A percentile compares a stretch with the other conserved stretches of the same genome.
Evolutionary conservation across 257 asterid genomes (phyloP).

Genomic region (Craterostigma plantagineum): DNA sequence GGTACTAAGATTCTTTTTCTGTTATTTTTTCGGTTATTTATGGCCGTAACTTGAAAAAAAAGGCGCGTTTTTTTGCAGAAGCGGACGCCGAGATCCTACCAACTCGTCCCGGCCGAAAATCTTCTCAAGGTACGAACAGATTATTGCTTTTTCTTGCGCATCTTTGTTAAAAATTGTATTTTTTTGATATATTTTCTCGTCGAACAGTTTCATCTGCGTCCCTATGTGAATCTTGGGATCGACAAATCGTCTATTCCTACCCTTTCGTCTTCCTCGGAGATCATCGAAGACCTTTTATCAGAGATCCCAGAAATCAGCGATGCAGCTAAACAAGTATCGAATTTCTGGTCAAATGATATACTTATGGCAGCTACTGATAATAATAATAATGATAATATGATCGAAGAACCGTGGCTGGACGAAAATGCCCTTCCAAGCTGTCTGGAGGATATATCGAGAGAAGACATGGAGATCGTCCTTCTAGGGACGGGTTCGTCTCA

Average conservation of each 20-base stretch:
- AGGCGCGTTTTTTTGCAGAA: no score
- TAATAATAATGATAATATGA: slow-evolving; percentile 11
- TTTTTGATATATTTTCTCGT: slow-evolving; percentile 10
- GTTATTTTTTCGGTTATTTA: not conserved
- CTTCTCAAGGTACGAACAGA: slow-evolving; percentile 99
- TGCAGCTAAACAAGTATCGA: slow-evolving; percentile 36
- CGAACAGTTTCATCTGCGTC: slow-evolving; percentile 66
- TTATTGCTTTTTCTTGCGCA: no score
- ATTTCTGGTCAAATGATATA: slow-evolving; percentile 24
- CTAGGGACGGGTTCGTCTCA: slow-evolving; percentile 98
- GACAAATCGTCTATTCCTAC: slow-evolving; percentile 57
- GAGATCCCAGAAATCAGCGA: slow-evolving; percentile 70
- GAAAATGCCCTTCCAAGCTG: slow-evolving; percentile 47
- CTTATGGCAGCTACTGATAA: slow-evolving; percentile 7
- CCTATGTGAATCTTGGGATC: slow-evolving; percentile 65
- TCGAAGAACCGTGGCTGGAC: slow-evolving; percentile 70
- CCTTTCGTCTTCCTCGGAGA: slow-evolving; percentile 29
- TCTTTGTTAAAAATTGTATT: slow-evolving; percentile 2
- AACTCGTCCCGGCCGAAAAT: slow-evolving; percentile 61
- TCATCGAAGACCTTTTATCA: slow-evolving; percentile 45
- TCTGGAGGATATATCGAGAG: slow-evolving; percentile 58
- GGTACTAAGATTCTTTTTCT: not conserved
- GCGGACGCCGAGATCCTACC: not conserved
- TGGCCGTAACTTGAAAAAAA: not conserved
- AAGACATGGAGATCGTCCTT: slow-evolving; percentile 81